Evolutionary conservation across 2,329 filamentous ascomycete species (phyloP), one percentile per base, ranked within the genome.

Genomic region (Calonectria hawksworthii): DNA sequence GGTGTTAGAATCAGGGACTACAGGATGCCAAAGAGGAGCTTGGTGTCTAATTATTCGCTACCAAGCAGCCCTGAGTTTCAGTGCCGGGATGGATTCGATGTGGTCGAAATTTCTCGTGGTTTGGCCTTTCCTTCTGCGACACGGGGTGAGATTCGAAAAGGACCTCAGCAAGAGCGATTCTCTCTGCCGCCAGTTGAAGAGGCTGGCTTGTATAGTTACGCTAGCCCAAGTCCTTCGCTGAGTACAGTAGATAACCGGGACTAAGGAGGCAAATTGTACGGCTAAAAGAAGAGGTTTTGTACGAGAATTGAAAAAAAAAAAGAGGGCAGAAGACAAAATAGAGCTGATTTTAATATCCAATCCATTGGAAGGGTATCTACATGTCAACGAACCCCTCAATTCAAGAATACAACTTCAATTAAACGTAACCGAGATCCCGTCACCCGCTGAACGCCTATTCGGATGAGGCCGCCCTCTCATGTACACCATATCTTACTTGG

Each of bases 401-500:
- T 74, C 59, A 77, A 73, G 72, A 78, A 76, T 68, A 77, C 47
- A 76, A 68, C 76, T 73, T 75, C 38, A 73, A 76, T 75, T 74
- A 81, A 76, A 81, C 74, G 68, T 71, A 81, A 81, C 66, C 47
- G 66, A 80, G 75, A 75, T 80, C 72, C 75, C 68, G 79, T 76
- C 70, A 78, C 78, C 75, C 69, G 73, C 79, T 74, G 63, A 84
- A 84, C 83, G 83, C 83, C 82, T 74, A 81, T 76, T 76, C 63
- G 72, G 77, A 82, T 81, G 78, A 75, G 72, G 72, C 68, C 70
- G 68, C 52, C 72, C 50, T 73, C 74, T 63, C 61, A 65, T 59
- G 74, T 61, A 52, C 23, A 23, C 70, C 44, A 13, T 56, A 30
- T 18, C 73, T 84, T 84, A 93, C 86, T 95, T 96, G 54, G 92